Base-by-base conservation (phyloP, 108 stramenopile genomes). In the Cyclotella atomus region DNA sequence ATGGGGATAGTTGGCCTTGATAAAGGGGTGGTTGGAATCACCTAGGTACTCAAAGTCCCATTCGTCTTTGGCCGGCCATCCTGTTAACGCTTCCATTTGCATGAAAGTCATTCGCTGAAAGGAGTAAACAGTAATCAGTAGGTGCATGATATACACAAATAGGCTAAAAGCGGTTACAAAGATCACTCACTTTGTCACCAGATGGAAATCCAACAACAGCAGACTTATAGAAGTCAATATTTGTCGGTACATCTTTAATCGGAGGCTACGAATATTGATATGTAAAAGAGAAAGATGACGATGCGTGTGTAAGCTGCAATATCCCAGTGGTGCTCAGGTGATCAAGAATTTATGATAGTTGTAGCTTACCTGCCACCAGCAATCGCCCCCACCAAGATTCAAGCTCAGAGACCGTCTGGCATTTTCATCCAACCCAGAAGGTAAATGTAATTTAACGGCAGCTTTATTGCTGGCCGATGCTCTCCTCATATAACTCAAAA, bases 81-180 rank as follows among this genome's bases (percentile, higher is more conserved):
- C 82, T 25, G 77, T 75, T n/a, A 83, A 33, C 0, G 82, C 82
- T 41, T 83, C 82, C 82, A 83, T 83, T 59, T 83, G 82, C 10
- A 54, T 8, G 36, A 76, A 77, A 14, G 75, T 66, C 74, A 77
- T 70, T 0, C 82, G 72, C 30, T 9, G 12, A 12, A 6, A 41
- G 6, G 38, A 41, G 6, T 41, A 41, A 6, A 41, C 9, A 41
- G 6, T 41, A 6, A 41, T 41, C 12, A 41, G 38, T 12, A 41
- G 12, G 38, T 41, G 38, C 38, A 72, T 49, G 73, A 76, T 77
- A 83, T 83, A 49, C 79, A 77, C 12, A 54, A 1, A 36, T 69
- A 77, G 8, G 73, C 65, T 73, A 77, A 63, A 0, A 77, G 72
- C 30, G n/a, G n/a, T n/a, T n/a, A n/a, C n/a, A n/a, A n/a, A n/a